Percentiles rank a stretch among this genome's conserved stretches.
Conservation (phyloP, 129 eudicot species). For the Artemisia argyi region DNA sequence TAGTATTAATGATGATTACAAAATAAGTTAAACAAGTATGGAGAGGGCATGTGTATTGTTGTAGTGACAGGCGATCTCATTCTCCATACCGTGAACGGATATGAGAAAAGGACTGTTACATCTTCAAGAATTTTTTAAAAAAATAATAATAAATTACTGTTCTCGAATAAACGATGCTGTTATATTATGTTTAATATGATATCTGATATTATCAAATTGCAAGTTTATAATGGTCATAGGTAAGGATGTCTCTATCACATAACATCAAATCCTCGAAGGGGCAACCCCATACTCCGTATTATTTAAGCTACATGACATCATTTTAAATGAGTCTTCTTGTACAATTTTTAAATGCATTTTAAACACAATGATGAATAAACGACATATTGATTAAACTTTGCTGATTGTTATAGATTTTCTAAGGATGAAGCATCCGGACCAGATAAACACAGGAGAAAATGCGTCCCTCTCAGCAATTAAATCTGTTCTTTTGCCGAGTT, state of each 20-base stretch:
- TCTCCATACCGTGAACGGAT: conserved; percentile 13
- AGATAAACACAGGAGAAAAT: conserved; percentile 41
- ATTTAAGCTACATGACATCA: conserved; percentile 22
- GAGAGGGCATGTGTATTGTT: conserved; percentile 14
- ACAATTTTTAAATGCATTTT: conserved; percentile 1
- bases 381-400: conserved; percentile 16
- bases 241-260: conserved; percentile 17
- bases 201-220: conserved; percentile 19
- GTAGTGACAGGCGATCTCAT: conserved; percentile 11
- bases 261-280: conserved; percentile 12
- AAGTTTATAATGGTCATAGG: conserved; percentile 11
- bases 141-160: not conserved
- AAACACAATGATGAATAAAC: not conserved
- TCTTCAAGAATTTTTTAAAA: not conserved
- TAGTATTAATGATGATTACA: not conserved
- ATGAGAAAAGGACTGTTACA: conserved; percentile 21
- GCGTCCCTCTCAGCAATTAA: conserved; percentile 44
- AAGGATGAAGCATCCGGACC: conserved; percentile 65
- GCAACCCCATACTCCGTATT: not conserved
- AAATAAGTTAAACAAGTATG: conserved; percentile 17
- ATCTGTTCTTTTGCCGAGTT: conserved; percentile 41
- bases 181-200: conserved; percentile 1
- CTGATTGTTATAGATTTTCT: conserved; percentile 50
- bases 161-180: not conserved
- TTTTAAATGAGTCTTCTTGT: conserved; percentile 24